Evolutionary conservation across 768 basidiomycete genomes (phyloP), one percentile per base, ranked within the genome.

Genomic region (Kondoa subrosea): DNA sequence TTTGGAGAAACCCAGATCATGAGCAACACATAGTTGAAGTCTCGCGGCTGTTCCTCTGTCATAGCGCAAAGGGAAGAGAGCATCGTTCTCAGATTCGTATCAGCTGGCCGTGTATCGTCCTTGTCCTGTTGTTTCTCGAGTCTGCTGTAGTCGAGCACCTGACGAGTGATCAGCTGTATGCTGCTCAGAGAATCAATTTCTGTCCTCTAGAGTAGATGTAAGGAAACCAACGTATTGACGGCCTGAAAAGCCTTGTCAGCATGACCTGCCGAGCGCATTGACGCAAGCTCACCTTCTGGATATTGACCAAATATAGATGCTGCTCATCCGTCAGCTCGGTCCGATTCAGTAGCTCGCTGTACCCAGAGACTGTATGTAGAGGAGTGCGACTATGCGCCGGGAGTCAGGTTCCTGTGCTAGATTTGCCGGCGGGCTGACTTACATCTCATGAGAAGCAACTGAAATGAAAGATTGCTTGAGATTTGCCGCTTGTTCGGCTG

Each of bases 381-480:
- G 61, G 61, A 30, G 61, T 63, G 61, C 61, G 61, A n/a, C 58
- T 59, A 31, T 15, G 25, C 15, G 56, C 15, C 15, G 56, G 25
- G 15, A 56, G 56, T 56, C 56, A 25, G 25, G 56, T 25, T 15
- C n/a, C n/a, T n/a, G n/a, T 56, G 56, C 15, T 15, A 15, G 25
- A 56, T 15, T 15, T 56, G 56, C 56, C 56, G 25, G 56, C 56
- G 58, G 58, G 4, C 25, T 25, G 30, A 4, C 58, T 59, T 4
- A 59, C 58, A 63, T 63, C 29, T 65, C 64, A 34, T 65, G 64
- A 4, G 64, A 34, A 25, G 64, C 64, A n/a, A 65, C 33, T 16
- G 33, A 34, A n/a, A 50, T 65, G 25, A 65, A 65, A 21, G 34
- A 32, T 3, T 25, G 8, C 33, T 65, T 34, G 21, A 65, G 64